Conservation (phyloP, 2,329 filamentous ascomycete genomes). For the Zymoseptoria passerinii region DNA sequence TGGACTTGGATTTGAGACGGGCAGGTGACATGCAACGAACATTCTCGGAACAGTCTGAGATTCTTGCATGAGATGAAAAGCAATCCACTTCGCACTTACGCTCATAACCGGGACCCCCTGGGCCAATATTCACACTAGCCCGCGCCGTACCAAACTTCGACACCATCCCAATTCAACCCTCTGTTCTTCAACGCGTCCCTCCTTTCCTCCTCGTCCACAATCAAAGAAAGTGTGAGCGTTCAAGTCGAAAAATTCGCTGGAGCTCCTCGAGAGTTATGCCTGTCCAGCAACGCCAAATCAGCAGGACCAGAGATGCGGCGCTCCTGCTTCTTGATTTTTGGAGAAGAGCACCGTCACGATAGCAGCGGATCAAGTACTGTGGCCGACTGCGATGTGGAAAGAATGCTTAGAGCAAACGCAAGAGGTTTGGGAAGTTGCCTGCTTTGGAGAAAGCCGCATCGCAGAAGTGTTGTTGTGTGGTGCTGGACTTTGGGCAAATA, state of each 20-base stretch:
- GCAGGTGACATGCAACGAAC: no score
- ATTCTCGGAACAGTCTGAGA: no score
- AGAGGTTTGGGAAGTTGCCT: not conserved
- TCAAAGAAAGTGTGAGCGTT: not conserved
- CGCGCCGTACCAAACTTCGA: no score
- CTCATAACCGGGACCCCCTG: no score
- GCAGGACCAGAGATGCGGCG: not conserved
- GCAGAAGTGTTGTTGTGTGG: not conserved
- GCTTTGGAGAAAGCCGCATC: not conserved
- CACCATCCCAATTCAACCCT: no score
- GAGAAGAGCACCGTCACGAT: not conserved
- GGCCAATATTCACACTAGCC: no score
- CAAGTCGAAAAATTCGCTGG: not conserved
- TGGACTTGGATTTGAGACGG: no score
- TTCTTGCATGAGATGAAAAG: no score
- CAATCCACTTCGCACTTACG: no score
- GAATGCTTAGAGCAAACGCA: not conserved
- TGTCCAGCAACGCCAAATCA: not conserved
- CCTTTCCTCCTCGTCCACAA: no score
- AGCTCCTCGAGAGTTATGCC: not conserved
- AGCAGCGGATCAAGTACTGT: not conserved
- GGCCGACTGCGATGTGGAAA: not conserved
- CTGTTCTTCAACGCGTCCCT: no score
- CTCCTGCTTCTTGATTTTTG: not conserved
- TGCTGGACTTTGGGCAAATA: not conserved